A percentile compares a stretch with the other conserved stretches of the same genome.
Conservation (phyloP, 2,329 filamentous ascomycete genomes). For the Albophoma yamanashiensis region DNA sequence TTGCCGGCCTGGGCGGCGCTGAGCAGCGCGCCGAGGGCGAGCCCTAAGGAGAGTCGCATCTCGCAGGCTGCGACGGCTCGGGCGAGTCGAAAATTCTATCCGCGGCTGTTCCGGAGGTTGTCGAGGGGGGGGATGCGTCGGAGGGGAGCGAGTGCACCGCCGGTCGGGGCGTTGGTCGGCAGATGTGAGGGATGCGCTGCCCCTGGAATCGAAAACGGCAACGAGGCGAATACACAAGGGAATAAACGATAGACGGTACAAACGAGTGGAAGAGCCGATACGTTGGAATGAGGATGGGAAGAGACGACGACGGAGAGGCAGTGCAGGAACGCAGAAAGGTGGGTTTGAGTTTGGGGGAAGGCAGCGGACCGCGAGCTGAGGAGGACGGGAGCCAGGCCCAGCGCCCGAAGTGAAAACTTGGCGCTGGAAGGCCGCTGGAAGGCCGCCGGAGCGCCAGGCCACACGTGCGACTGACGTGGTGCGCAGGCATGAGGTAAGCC, state of each 20-base stretch:
- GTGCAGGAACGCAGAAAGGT: neutral
- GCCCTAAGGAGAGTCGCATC: slow-evolving; percentile 11
- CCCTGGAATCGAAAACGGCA: neutral
- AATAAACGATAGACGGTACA: neutral
- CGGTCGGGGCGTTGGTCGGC: neutral
- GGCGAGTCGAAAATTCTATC: neutral
- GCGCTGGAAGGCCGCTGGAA: neutral
- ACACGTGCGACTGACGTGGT: neutral
- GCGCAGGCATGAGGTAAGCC: neutral
- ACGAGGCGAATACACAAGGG: neutral
- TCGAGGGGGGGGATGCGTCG: neutral
- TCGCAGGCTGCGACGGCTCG: neutral
- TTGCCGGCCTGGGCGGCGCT: slow-evolving; percentile 7
- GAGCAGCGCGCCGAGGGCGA: slow-evolving; percentile 12
- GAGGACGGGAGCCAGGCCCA: neutral
- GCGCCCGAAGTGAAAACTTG: neutral
- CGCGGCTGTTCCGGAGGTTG: neutral
- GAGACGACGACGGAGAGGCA: neutral
- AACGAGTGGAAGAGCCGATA: neutral
- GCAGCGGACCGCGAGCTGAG: neutral
- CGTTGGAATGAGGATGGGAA: neutral
- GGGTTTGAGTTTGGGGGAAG: neutral
- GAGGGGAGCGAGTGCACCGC: neutral
- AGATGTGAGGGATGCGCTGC: neutral
- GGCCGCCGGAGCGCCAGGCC: neutral